Base-by-base conservation (phyloP, 495 filamentous ascomycete species). In the Aspergillus campestris region DNA sequence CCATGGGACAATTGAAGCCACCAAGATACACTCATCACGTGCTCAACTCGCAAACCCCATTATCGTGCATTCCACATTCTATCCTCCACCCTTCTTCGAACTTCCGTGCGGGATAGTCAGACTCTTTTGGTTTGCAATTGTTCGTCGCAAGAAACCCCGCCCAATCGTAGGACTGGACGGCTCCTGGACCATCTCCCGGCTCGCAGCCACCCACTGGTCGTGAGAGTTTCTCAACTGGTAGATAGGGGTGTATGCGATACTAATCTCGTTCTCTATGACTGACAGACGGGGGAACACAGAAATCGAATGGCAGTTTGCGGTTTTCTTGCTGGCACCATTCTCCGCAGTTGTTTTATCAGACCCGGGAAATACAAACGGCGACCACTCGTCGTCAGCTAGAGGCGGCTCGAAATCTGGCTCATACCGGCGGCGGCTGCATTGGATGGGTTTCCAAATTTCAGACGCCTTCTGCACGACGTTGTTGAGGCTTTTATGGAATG, bases 391-490 rank as follows among this genome's bases (percentile, higher is more conserved):
- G 24, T 53, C 42, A 9, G 14, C 44, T 12, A 14, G 38, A 8
- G 33, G 8, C 6, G 48, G 51, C n/a, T 54, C 55, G 41, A 58
- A 58, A 30, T 51, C 48, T 6, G 48, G 31, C 37, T 58, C 51
- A 34, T 54, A 58, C 30, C 43, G 53, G 6, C 38, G 12, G 37
- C 35, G 27, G 33, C 32, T 41, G 13, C 45, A 34, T 31, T 58
- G 51, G 27, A 58, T 34, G 8, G 45, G 48, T 9, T 39, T 41
- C 51, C 51, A 53, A 38, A 45, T 31, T 14, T 58, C 48, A 9
- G 29, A 48, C 12, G 51, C 55, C 41, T 36, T 48, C 30, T 49
- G 42, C 18, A 49, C 55, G 12, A 58, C 49, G 4, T 54, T 47
- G 13, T 45, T 33, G 27, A 58, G 31, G 28, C 7, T 38, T 31